Base-by-base conservation (phyloP, 176 grass and related monocot species). In the Aegilops speltoides region DNA sequence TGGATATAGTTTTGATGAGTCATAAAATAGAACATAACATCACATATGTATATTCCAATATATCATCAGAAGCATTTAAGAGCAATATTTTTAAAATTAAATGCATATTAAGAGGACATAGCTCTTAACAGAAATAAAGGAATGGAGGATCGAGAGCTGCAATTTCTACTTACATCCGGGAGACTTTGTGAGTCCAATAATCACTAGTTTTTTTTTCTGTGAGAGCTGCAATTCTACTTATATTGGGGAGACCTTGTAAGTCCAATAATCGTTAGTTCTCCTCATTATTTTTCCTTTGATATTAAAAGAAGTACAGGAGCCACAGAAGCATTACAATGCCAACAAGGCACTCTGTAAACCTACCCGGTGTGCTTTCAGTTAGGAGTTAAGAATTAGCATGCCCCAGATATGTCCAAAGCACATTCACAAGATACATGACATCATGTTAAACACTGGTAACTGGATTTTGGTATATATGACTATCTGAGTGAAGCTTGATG, bases 21-120 rank as follows among this genome's bases (percentile, higher is more conserved):
- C 38, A 19, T 76, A 64, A 34, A 43, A 87, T 17, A 81, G 40
- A 82, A 70, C 70, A 65, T 65, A 43, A 80, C 1, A 31, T 48
- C 45, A 45, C 6, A 76, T 48, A 33, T 64, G 12, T 48, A 76
- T 15, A 76, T 64, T 64, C 26, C 37, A 76, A 76, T 34, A 48
- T 68, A 82, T 68, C 43, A 82, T 26, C 17, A 71, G 20, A n/a
- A 82, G 14, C 33, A 79, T 79, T 16, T 32, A 22, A 54, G 26
- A 22, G 16, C 74, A 56, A 29, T 78, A 59, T n/a, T 8, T 7
- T 3, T 33, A 13, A 48, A 77, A 77, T n/a, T 2, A 4, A 54
- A 52, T 54, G 45, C 46, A 77, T 77, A 11, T 20, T 69, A 24
- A 16, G 4, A 54, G 64, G 19, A 36, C 79, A 52, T 34, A n/a